phyloP scores from a whole-genome alignment of 257 asterid species.

The Penstemon newberryi region DNA sequence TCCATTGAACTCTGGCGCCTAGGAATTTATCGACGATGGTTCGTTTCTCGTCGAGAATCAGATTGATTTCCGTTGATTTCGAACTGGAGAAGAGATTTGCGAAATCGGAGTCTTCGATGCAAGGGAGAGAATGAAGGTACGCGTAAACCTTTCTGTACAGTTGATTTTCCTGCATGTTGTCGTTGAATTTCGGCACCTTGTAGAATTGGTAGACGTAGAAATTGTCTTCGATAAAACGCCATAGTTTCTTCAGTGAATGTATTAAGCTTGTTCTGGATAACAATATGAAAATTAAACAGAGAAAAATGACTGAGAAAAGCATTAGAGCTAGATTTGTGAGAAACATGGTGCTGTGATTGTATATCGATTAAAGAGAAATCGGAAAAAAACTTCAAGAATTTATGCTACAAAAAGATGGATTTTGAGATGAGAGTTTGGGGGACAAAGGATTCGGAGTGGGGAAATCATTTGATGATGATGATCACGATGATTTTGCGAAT shows the following conservation, averaged over 20 bases:
- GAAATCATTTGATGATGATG: slow-evolving; percentile 24
- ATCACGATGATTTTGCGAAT: not conserved
- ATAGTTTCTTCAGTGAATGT: slow-evolving; percentile 42
- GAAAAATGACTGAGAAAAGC: slow-evolving; percentile 29
- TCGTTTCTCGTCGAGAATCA: slow-evolving; percentile 62
- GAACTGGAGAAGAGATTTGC: slow-evolving; percentile 72
- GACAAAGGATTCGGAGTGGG: slow-evolving; percentile 16
- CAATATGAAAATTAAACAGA: slow-evolving; percentile 36
- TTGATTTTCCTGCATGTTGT: slow-evolving; percentile 89
- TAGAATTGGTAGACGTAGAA: slow-evolving; percentile 72
- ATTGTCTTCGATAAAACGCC: slow-evolving; percentile 51
- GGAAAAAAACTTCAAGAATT: not conserved
- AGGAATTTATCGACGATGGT: slow-evolving; percentile 59
- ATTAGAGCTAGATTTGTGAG: slow-evolving; percentile 37
- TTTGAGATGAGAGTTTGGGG: slow-evolving; percentile 3
- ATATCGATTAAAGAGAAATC: not conserved
- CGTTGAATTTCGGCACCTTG: slow-evolving; percentile 85
- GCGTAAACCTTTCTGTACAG: slow-evolving; percentile 55
- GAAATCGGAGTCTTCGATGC: slow-evolving; percentile 76
- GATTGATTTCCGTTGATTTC: slow-evolving; percentile 63
- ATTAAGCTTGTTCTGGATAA: slow-evolving; percentile 52
- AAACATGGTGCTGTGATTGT: slow-evolving; percentile 41
- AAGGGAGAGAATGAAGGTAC: slow-evolving; percentile 75
- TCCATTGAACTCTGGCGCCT: slow-evolving; percentile 75
- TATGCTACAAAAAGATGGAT: not conserved